Percentiles rank a stretch among this genome's conserved stretches.
Conservation (phyloP, 129 eudicot species). For the Chrysanthemum lavandulifolium region DNA sequence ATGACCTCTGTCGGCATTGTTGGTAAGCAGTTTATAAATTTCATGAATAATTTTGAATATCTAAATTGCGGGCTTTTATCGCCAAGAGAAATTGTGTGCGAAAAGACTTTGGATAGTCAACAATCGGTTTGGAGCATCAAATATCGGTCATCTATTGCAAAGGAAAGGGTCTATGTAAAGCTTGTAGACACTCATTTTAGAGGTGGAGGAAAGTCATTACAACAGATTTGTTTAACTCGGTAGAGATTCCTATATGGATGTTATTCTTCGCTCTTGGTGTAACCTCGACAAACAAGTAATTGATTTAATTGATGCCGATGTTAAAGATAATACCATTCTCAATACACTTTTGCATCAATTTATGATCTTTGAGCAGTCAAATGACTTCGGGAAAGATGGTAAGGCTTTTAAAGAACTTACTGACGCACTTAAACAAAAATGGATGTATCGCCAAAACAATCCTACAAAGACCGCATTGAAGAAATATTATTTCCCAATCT, state of each 20-base stretch:
- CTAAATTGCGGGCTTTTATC: conserved; percentile 55
- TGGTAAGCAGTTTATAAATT: neutral
- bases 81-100: conserved; percentile 89
- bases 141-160: conserved; percentile 48
- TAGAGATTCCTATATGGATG: conserved; percentile 77
- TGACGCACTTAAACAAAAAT: conserved; percentile 33
- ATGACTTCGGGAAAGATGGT: conserved; percentile 55
- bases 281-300: conserved; percentile 69
- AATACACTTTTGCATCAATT: conserved; percentile 75
- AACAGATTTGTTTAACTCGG: conserved; percentile 42
- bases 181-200: conserved; percentile 49
- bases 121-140: conserved; percentile 53
- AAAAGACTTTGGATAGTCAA: conserved; percentile 66
- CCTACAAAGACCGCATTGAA: conserved; percentile 38
- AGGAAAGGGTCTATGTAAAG: conserved; percentile 61
- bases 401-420: conserved; percentile 40
- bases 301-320: conserved; percentile 54
- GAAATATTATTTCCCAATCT: conserved; percentile 63
- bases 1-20: neutral
- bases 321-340: conserved; percentile 46
- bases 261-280: conserved; percentile 85
- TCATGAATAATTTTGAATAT: neutral
- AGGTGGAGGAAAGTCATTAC: conserved; percentile 65
- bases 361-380: conserved; percentile 72
- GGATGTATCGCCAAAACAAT: conserved; percentile 53